These are phyloP conservation scores for Phoma sp. DNA, from an alignment of 2,329 filamentous ascomycete species.

Conservation along the genomic window DNA sequence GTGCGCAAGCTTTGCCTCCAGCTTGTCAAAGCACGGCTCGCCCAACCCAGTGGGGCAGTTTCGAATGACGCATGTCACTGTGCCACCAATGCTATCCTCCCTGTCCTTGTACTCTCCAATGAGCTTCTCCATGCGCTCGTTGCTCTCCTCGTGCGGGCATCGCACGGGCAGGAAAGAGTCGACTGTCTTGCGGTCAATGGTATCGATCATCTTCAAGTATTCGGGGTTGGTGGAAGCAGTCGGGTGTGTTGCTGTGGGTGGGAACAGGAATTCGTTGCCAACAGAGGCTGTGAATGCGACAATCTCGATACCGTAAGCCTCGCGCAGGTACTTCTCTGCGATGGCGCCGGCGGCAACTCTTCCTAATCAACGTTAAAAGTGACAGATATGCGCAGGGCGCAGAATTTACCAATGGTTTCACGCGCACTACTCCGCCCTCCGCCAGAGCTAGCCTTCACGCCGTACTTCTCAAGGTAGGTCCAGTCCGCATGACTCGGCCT, in stretches of 20 bases:
- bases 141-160: slow-evolving; percentile 73
- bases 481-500: slow-evolving; percentile 93
- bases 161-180: slow-evolving; percentile 86
- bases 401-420: slow-evolving; percentile 79
- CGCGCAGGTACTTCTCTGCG: slow-evolving; percentile 86
- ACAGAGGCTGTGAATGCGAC: slow-evolving; percentile 89
- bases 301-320: slow-evolving; percentile 86
- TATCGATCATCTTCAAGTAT: slow-evolving; percentile 76
- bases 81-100: slow-evolving; percentile 90
- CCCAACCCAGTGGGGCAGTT: slow-evolving; percentile 86
- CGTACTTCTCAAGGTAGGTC: slow-evolving; percentile 98
- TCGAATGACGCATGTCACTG: slow-evolving; percentile 90
- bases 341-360: slow-evolving; percentile 91
- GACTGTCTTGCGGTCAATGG: slow-evolving; percentile 75
- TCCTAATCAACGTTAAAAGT: slow-evolving; percentile 52
- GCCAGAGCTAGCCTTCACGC: slow-evolving; percentile 87
- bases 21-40: slow-evolving; percentile 94
- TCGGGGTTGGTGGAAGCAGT: slow-evolving; percentile 75
- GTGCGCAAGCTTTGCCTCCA: slow-evolving; percentile 89
- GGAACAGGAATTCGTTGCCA: slow-evolving; percentile 78
- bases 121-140: slow-evolving; percentile 75
- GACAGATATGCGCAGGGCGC: neutral
- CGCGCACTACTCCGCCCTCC: slow-evolving; percentile 90
- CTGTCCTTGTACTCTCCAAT: slow-evolving; percentile 80
- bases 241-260: slow-evolving; percentile 69